Evolutionary conservation across 805 yeast genomes (phyloP), one percentile per base, ranked within the genome.

Genomic region (Nakazawaea holstii): DNA sequence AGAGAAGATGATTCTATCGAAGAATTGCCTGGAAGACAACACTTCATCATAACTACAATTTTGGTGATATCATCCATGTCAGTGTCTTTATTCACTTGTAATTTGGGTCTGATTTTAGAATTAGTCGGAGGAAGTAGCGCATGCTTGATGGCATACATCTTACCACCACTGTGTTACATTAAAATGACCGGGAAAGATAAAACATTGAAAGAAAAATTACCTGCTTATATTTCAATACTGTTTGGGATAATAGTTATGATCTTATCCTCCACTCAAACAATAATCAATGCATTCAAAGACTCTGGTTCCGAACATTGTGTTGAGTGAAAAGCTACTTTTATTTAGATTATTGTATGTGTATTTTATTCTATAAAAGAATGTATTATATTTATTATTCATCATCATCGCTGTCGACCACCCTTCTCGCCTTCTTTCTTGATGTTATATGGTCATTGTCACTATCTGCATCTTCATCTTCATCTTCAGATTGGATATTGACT

Each of bases 71-170:
- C 77, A 0, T 84, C 96, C 0, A 85, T 90, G 91, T 58, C 77
- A 0, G 82, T 89, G 2, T 75, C 97, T 0, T 67, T 92, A 30
- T 65, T 81, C 49, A 88, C 97, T 0, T 91, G 97, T 59, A 88
- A 90, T 54, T 70, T 91, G 48, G 98, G 98, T 1, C 86, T 94
- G 10, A 83, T 92, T 28, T 70, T 91, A 36, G 97, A 92, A 59
- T 72, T 91, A 3, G 90, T 89, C 30, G 98, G 98, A 1, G 91
- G 97, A 0, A 85, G 96, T 0, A 85, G 96, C 0, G 97, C 97
- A 0, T 88, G 95, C 15, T 70, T 87, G 35, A 83, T 92, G 84
- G 97, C 98, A 0, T 91, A 87, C 60, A 88, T 91, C 20, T 67
- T 91, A 14, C 98, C 98, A 0, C 96, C 97, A 3, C 61, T 84